A percentile compares a stretch with the other conserved stretches of the same genome.
Conservation (phyloP, 192 early-diverging fungal species). For the Phlyctochytrium arcticum region DNA sequence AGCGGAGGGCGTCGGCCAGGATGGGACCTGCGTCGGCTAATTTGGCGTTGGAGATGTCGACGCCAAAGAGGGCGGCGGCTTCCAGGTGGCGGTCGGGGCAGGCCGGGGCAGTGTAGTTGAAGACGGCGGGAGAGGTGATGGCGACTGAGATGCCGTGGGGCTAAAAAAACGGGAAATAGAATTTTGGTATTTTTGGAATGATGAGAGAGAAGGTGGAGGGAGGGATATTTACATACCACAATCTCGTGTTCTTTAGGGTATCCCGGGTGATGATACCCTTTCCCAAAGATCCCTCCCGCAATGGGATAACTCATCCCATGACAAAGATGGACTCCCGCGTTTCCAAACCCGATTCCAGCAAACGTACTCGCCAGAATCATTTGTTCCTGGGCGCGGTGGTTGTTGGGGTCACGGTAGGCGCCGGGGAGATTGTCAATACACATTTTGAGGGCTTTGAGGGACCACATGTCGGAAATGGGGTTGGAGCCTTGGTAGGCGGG, state of each 20-base stretch:
- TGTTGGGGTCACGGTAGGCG: conserved; percentile 61
- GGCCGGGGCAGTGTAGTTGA: conserved; percentile 74
- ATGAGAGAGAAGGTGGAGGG: conserved; percentile 3
- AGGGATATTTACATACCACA: conserved; percentile 45
- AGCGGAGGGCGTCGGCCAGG: conserved; percentile 70
- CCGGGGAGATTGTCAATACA: conserved; percentile 73
- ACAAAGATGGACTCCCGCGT: conserved; percentile 86
- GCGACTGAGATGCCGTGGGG: conserved; percentile 79
- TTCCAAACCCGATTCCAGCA: conserved; percentile 86
- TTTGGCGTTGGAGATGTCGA: conserved; percentile 62
- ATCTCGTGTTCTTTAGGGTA: conserved; percentile 74
- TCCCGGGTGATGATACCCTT: conserved; percentile 73
- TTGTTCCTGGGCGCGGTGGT: conserved; percentile 67
- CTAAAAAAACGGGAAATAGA: conserved; percentile 3
- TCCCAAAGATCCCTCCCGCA: conserved; percentile 79
- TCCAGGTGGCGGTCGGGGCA: conserved; percentile 85
- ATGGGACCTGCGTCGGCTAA: conserved; percentile 67
- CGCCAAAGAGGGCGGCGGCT: conserved; percentile 70
- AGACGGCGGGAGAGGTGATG: conserved; percentile 86
- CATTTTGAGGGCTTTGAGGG: conserved; percentile 71
- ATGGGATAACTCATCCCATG: conserved; percentile 84
- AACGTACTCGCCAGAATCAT: conserved; percentile 89
- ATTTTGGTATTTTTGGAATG: too few species aligned
- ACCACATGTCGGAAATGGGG: conserved; percentile 91
- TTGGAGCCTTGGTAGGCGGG: conserved; percentile 92